Percentiles rank a stretch among this genome's conserved stretches.
phyloP scores from a whole-genome alignment of 73 alveolate species.

The Blepharisma stoltei region DNA sequence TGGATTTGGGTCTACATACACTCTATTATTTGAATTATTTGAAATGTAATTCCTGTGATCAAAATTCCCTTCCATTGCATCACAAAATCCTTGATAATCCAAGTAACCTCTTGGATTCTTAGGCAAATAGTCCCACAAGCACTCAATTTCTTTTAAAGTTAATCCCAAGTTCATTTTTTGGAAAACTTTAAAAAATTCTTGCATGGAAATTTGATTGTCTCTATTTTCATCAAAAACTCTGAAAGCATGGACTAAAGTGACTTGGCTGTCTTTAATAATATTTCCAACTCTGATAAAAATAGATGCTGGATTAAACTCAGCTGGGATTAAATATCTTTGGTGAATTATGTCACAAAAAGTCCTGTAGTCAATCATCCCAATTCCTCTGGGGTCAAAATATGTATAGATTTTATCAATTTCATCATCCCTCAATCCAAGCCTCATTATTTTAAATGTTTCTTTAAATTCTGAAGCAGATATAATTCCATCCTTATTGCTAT shows the following conservation, averaged over 20 bases:
- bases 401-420: constrained; percentile 10
- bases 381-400: constrained; percentile 21
- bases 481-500: background rate
- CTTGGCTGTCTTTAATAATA: background rate
- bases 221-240: constrained; percentile 21
- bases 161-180: constrained; percentile 15
- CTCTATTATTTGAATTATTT: no score
- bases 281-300: background rate
- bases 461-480: constrained; percentile 1
- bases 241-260: background rate
- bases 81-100: constrained; percentile 3
- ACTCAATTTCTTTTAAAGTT: background rate
- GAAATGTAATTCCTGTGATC: no score
- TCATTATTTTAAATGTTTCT: constrained; percentile 2
- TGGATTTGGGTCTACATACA: no score
- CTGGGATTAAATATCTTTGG: no score
- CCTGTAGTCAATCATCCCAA: no score
- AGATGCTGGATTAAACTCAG: no score
- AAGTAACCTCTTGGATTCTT: constrained; percentile 23
- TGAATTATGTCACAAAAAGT: no score
- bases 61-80: background rate
- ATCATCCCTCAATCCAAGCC: background rate
- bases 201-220: background rate
- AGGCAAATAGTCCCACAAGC: background rate
- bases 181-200: constrained; percentile 17